Evolutionary conservation across 2,329 filamentous ascomycete genomes (phyloP), one percentile per base, ranked within the genome.

Genomic region (Aschersonia sp.): DNA sequence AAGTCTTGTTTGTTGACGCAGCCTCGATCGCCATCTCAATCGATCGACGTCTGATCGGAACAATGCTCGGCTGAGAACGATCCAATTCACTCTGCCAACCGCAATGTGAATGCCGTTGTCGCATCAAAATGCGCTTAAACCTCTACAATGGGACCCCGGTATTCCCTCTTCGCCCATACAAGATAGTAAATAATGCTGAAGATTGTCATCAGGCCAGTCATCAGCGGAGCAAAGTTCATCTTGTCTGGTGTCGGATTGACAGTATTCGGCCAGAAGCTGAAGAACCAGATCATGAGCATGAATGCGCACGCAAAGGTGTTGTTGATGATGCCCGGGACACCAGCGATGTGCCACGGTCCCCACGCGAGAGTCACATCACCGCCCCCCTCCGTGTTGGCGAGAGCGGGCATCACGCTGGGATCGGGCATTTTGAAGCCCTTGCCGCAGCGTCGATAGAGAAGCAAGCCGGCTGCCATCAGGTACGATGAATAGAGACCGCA

Each of bases 321-420:
- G 56, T 78, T 79, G 29, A 69, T 54, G 5, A 68, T 72, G 0
- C 76, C 76, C 1, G 73, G 55, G 0, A 64, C 54, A 4, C 73
- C 73, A 0, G 70, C 70, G 0, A 79, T 49, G 41, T 67, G 69
- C 67, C 74, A 80, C 0, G 74, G 74, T 0, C 76, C 76, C 75
- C 75, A 80, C 6, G 59, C 52, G 1, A 62, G 56, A 4, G 31
- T 39, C 22, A 11, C 14, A 11, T n/a, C n/a, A 14, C 61, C 57
- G 2, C 55, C 58, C 0, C 56, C 59, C 0, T 52, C 48, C 0
- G 59, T 61, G 43, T 61, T 60, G 6, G 58, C 60, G 7, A 62
- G 35, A 0, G 57, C 60, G 6, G 57, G 59, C 1, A 59, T 47
- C 0, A 54, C 53, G 1, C 52, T 45, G 1, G 52, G 4, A 12